Evolutionary conservation across 1,139 yeast genomes (phyloP).

Genomic region (Sugiyamaella japonica): DNA sequence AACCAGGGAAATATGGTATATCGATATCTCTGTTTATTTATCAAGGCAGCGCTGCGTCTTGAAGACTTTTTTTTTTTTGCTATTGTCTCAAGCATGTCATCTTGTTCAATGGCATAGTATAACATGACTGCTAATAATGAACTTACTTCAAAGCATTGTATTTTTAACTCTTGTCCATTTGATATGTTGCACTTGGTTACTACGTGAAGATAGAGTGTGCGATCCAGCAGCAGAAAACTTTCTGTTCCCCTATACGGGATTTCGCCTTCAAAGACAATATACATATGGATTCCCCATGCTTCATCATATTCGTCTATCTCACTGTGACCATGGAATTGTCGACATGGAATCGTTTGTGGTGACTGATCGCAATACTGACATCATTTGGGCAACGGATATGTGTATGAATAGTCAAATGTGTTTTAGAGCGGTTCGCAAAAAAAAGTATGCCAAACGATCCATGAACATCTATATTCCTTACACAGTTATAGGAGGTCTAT

Average conservation of each 20-base stretch:
- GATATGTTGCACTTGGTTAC: slow-evolving; percentile 23
- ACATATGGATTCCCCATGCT: slow-evolving; percentile 45
- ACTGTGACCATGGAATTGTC: slow-evolving; percentile 56
- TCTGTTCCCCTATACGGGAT: slow-evolving; percentile 57
- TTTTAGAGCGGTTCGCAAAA: slow-evolving; percentile 62
- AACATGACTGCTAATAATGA: slow-evolving; percentile 5
- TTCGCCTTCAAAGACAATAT: slow-evolving; percentile 55
- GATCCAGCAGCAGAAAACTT: slow-evolving; percentile 40
- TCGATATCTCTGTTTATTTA: background rate
- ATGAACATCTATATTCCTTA: slow-evolving; percentile 56
- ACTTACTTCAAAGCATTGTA: slow-evolving; percentile 8
- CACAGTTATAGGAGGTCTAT: slow-evolving; percentile 67
- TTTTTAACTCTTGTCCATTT: slow-evolving; percentile 1
- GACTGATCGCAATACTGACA: slow-evolving; percentile 44
- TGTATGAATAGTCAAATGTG: slow-evolving; percentile 50
- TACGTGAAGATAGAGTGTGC: slow-evolving; percentile 42
- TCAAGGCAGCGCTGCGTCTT: too few species aligned
- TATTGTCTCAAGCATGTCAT: too few species aligned
- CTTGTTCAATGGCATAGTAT: background rate
- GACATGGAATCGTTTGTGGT: slow-evolving; percentile 48
- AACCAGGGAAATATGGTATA: background rate
- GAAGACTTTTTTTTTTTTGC: too few species aligned
- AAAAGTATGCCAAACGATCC: slow-evolving; percentile 55
- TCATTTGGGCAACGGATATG: slow-evolving; percentile 56
- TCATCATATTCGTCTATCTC: slow-evolving; percentile 52